Conservation (phyloP, 2,329 filamentous ascomycete species). For the Sclerotinia spermophila region DNA sequence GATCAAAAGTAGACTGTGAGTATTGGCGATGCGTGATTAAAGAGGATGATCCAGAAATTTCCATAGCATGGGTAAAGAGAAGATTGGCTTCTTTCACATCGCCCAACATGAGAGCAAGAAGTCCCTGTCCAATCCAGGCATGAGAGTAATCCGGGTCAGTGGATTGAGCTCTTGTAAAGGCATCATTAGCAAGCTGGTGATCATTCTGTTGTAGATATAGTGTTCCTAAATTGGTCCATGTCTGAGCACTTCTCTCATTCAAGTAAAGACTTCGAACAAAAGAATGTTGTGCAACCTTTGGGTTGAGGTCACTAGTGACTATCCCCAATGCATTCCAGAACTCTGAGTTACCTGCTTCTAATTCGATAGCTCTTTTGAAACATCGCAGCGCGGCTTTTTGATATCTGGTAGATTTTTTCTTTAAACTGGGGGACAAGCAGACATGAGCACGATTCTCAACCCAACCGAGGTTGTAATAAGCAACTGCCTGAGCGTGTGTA, state of each 20-base stretch:
- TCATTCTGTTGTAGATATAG: conserved; percentile 85
- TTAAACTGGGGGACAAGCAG: conserved; percentile 52
- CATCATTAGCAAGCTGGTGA: conserved; percentile 77
- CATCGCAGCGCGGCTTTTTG: conserved; percentile 79
- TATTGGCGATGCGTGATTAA: conserved; percentile 74
- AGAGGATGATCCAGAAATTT: conserved; percentile 78
- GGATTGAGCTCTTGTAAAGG: conserved; percentile 87
- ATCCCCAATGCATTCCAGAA: conserved; percentile 98
- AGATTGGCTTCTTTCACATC: conserved; percentile 73
- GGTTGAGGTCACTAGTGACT: conserved; percentile 80
- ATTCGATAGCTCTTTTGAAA: conserved; percentile 93
- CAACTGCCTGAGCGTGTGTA: conserved; percentile 84
- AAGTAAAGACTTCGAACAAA: conserved; percentile 90
- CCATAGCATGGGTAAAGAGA: conserved; percentile 90
- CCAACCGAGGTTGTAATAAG: conserved; percentile 96
- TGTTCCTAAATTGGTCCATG: conserved; percentile 88
- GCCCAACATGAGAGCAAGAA: conserved; percentile 70
- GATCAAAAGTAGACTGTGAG: conserved; percentile 76
- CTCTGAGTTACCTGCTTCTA: conserved; percentile 89
- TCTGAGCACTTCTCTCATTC: conserved; percentile 78
- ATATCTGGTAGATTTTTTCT: conserved; percentile 61
- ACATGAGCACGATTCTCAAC: conserved; percentile 79
- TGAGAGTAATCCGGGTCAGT: conserved; percentile 90
- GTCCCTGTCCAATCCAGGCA: conserved; percentile 90
- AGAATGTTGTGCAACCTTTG: conserved; percentile 85